phyloP scores from a whole-genome alignment of 2,329 filamentous ascomycete species.

The Alternaria incomplexa region DNA sequence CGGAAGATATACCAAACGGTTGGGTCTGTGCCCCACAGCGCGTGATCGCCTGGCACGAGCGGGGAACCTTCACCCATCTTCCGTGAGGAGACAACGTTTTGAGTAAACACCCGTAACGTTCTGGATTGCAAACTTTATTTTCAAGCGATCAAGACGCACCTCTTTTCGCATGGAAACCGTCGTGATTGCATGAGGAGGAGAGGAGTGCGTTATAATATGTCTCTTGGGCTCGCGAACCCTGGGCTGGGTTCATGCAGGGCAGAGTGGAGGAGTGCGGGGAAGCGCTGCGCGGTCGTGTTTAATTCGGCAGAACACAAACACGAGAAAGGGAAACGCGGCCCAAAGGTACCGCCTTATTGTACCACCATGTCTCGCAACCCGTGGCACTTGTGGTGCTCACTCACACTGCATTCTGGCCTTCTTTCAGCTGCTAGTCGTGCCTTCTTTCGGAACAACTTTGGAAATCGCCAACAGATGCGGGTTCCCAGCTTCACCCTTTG shows the following conservation, averaged over 20 bases:
- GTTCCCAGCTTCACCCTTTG: constrained; percentile 28
- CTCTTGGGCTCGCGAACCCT: constrained; percentile 5
- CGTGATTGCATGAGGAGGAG: not conserved
- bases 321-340: constrained; percentile 23
- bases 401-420: constrained; percentile 14
- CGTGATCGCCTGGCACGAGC: constrained; percentile 5
- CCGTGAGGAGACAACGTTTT: not conserved
- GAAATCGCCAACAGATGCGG: constrained; percentile 42
- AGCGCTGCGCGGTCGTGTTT: constrained; percentile 9
- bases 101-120: not conserved
- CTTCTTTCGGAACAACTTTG: constrained; percentile 1
- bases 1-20: constrained; percentile 6
- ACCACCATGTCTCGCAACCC: constrained; percentile 23
- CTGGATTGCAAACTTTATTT: not conserved
- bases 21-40: constrained; percentile 11
- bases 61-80: constrained; percentile 1
- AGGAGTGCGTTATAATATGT: not conserved
- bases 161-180: not conserved
- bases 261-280: constrained; percentile 29
- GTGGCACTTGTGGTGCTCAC: constrained; percentile 20
- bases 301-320: constrained; percentile 29
- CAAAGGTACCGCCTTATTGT: constrained; percentile 33
- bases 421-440: constrained; percentile 10
- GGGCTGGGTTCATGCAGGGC: constrained; percentile 16
- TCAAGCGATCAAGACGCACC: not conserved